These are phyloP conservation scores for Capsicum baccatum DNA, from an alignment of 257 asterid genomes.

Conservation along the genomic window DNA sequence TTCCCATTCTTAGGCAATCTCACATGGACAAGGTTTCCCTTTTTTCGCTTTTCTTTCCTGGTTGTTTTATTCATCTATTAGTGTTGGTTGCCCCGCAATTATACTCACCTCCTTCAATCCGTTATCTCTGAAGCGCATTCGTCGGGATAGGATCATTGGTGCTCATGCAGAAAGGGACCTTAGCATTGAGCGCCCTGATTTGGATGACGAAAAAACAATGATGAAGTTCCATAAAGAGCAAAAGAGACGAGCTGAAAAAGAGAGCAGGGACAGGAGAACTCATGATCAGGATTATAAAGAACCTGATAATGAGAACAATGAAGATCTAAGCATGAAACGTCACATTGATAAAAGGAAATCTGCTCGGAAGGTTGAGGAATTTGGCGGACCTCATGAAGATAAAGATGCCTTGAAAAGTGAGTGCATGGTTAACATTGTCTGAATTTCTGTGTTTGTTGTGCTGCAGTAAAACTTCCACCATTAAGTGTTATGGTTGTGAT, in stretches of 20 bases:
- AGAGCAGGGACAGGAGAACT: slow-evolving; percentile 70
- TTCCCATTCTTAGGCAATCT: slow-evolving; percentile 64
- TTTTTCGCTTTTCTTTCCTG: slow-evolving; percentile 5
- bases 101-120: slow-evolving; percentile 34
- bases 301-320: slow-evolving; percentile 66
- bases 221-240: slow-evolving; percentile 78
- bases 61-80: slow-evolving; percentile 22
- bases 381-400: slow-evolving; percentile 76
- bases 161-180: slow-evolving; percentile 72
- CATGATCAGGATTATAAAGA: slow-evolving; percentile 77
- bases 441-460: slow-evolving; percentile 13
- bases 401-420: slow-evolving; percentile 85
- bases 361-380: slow-evolving; percentile 69
- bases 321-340: slow-evolving; percentile 65
- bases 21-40: slow-evolving; percentile 72
- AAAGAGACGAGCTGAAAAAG: slow-evolving; percentile 78
- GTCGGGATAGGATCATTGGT: slow-evolving; percentile 65
- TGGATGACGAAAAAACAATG: slow-evolving; percentile 75
- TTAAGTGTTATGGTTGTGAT: slow-evolving; percentile 2
- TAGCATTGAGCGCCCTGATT: slow-evolving; percentile 83
- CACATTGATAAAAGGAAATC: slow-evolving; percentile 74
- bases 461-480: background rate
- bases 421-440: slow-evolving; percentile 39
- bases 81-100: slow-evolving; percentile 32
- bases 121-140: slow-evolving; percentile 55